A percentile compares a stretch with the other conserved stretches of the same genome.
Evolutionary conservation across 176 grass and related monocot species (phyloP).

Genomic region (Eleusine coracana): DNA sequence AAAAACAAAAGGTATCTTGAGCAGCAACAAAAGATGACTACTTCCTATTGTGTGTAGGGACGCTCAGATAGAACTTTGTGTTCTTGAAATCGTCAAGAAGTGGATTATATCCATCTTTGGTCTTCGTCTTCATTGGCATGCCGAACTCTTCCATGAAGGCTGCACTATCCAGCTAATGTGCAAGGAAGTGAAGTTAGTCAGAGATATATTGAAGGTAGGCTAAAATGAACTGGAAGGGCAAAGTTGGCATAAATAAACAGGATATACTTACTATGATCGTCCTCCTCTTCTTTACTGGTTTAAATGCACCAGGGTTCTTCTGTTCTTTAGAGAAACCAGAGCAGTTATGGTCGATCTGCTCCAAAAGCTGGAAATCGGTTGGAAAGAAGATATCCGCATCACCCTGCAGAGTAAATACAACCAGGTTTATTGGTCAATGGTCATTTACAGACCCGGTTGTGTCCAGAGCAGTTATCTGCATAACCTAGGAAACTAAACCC

Average conservation of each 20-base stretch:
- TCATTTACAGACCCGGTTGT: background rate
- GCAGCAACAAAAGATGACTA: conserved; percentile 21
- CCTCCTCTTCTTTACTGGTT: conserved; percentile 82
- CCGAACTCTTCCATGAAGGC: conserved; percentile 97
- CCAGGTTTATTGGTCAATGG: background rate
- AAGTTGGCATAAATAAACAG: conserved; percentile 4
- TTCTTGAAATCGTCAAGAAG: conserved; percentile 94
- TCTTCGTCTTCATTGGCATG: conserved; percentile 82
- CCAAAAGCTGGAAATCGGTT: conserved; percentile 85
- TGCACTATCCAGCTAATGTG: conserved; percentile 69
- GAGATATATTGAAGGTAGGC: background rate
- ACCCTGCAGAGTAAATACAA: conserved; percentile 60
- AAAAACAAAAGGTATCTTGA: too few relatives aligned
- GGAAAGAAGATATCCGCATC: conserved; percentile 97
- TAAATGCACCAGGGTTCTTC: conserved; percentile 59
- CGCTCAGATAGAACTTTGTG: conserved; percentile 90
- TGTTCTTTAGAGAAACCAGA: conserved; percentile 70
- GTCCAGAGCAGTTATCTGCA: background rate
- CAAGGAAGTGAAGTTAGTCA: background rate
- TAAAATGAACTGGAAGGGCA: conserved; percentile 12
- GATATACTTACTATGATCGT: conserved; percentile 77
- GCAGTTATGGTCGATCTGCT: conserved; percentile 84
- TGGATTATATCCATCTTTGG: conserved; percentile 92
- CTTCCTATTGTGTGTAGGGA: conserved; percentile 77
- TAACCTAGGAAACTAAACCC: background rate